These are phyloP conservation scores for Ramularia collo-cygni DNA, from an alignment of 2,329 filamentous ascomycete species.

Conservation along the genomic window DNA sequence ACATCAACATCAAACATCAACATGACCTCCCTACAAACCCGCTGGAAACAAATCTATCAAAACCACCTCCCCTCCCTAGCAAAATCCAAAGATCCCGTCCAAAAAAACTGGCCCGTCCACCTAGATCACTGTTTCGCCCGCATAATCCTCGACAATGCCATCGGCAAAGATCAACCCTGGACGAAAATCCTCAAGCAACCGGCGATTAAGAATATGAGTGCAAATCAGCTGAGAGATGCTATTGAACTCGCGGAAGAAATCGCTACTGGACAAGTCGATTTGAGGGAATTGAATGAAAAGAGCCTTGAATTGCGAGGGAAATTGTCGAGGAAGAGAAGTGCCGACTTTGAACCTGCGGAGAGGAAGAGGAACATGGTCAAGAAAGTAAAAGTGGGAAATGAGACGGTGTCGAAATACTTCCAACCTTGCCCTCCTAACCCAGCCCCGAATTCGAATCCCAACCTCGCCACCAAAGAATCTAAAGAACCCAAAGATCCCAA, in stretches of 20 bases:
- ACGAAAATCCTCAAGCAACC: slow-evolving; percentile 36
- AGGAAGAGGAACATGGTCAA: slow-evolving; percentile 3
- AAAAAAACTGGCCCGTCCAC: slow-evolving; percentile 38
- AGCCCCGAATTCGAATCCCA: too few relatives aligned
- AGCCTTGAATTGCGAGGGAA: slow-evolving; percentile 37
- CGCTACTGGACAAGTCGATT: slow-evolving; percentile 30
- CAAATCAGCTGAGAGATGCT: slow-evolving; percentile 31
- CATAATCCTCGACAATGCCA: slow-evolving; percentile 38
- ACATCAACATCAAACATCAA: background rate
- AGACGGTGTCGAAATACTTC: slow-evolving; percentile 27
- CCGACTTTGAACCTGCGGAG: background rate
- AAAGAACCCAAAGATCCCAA: background rate
- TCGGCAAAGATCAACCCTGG: slow-evolving; percentile 38
- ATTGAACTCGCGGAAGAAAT: slow-evolving; percentile 36
- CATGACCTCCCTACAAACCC: slow-evolving; percentile 10
- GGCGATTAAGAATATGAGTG: slow-evolving; percentile 39
- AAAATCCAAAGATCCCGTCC: slow-evolving; percentile 24
- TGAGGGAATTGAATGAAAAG: slow-evolving; percentile 34
- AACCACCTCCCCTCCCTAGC: slow-evolving; percentile 25
- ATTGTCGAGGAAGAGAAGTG: slow-evolving; percentile 14
- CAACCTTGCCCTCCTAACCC: slow-evolving; percentile 20
- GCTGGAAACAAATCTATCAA: slow-evolving; percentile 26
- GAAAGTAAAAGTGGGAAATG: background rate
- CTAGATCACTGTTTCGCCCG: slow-evolving; percentile 42
- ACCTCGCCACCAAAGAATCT: background rate